phyloP scores from a whole-genome alignment of 2,329 filamentous ascomycete species.

The Fusarium succisae region DNA sequence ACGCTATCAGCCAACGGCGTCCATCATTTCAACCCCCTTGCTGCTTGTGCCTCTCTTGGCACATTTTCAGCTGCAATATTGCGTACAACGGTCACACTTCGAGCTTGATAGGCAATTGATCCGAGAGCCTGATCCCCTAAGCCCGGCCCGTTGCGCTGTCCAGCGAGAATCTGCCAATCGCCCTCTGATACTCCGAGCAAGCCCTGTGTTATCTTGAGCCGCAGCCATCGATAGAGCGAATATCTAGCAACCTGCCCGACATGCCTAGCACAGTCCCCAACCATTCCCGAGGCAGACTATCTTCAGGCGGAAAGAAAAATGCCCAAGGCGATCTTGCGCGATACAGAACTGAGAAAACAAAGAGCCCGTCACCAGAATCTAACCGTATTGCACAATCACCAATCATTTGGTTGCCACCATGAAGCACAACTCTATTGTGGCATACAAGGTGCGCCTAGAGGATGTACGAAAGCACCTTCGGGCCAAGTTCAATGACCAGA shows the following conservation, averaged over 20 bases:
- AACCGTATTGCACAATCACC: not conserved
- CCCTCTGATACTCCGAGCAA: not conserved
- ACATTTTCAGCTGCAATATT: not conserved
- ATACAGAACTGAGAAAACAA: not conserved
- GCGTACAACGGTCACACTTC: not conserved
- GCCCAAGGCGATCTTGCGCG: not conserved
- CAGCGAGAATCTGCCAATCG: not conserved
- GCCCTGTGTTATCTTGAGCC: not conserved
- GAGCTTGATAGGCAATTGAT: not conserved
- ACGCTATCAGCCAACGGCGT: not conserved
- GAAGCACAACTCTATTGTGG: slow-evolving; percentile 2
- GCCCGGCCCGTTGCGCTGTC: not conserved
- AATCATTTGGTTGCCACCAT: not conserved
- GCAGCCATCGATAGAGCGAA: not conserved
- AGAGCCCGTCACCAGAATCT: not conserved
- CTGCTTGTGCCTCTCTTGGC: not conserved
- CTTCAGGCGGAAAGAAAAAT: not conserved
- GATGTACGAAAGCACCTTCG: not conserved
- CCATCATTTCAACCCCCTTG: not conserved
- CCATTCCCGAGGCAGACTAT: slow-evolving; percentile 3
- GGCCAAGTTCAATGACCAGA: not conserved
- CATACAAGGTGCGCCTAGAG: slow-evolving; percentile 6
- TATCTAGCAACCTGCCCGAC: not conserved
- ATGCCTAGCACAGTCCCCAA: not conserved
- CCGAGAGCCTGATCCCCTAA: not conserved